Conservation (phyloP, 2,329 filamentous ascomycete species). For the Cadophora sp. region DNA sequence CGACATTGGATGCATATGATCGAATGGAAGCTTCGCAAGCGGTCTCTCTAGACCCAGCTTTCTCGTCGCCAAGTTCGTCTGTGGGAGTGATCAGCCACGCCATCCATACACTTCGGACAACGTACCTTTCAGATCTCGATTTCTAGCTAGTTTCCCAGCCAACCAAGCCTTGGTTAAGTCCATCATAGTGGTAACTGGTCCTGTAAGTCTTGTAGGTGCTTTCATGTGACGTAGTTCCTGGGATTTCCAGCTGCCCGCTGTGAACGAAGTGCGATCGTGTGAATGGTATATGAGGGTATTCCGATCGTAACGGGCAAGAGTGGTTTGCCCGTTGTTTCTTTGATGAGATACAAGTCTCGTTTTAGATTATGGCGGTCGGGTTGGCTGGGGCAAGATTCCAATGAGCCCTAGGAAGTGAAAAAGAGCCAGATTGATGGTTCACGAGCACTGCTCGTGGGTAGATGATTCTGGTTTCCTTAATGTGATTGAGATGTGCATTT, state of each 20-base stretch:
- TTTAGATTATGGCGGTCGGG: not conserved
- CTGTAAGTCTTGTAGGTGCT: not conserved
- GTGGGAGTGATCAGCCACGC: not conserved
- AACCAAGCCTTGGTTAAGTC: not conserved
- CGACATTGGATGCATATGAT: not conserved
- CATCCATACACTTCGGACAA: not conserved
- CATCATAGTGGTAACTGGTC: not conserved
- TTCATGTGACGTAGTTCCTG: not conserved
- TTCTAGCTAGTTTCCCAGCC: not conserved
- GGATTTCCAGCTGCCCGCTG: not conserved
- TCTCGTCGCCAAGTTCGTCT: not conserved
- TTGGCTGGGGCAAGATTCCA: not conserved
- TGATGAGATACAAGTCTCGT: not conserved
- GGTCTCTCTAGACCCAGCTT: not conserved
- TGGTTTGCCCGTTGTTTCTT: not conserved
- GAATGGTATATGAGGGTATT: too few species aligned
- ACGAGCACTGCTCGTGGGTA: not conserved
- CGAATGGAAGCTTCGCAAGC: not conserved
- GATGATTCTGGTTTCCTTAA: not conserved
- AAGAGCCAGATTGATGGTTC: not conserved
- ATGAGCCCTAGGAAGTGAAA: not conserved
- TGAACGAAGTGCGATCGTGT: too few species aligned
- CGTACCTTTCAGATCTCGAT: not conserved
- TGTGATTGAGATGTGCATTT: not conserved
- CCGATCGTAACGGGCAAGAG: not conserved